A percentile compares a stretch with the other conserved stretches of the same genome.
phyloP scores from a whole-genome alignment of 2,329 filamentous ascomycete species.

The Xylariaceae sp. region DNA sequence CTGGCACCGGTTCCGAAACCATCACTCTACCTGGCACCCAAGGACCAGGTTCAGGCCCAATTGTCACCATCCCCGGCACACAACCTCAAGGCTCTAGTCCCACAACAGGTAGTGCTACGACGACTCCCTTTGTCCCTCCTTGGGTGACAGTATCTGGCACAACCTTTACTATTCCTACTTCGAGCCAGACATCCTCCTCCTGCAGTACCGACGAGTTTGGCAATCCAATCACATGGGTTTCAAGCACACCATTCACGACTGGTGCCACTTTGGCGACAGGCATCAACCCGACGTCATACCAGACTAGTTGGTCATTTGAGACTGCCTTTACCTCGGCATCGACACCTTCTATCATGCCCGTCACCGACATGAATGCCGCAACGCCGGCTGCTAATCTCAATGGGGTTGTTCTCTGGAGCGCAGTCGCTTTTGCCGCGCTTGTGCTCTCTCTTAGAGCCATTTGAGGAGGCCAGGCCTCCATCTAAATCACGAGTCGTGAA shows the following conservation, averaged over 20 bases:
- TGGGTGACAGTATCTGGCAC: slow-evolving; percentile 12
- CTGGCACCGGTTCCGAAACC: background rate
- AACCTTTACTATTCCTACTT: background rate
- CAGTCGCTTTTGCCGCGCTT: slow-evolving; percentile 3
- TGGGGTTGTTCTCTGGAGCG: slow-evolving; percentile 7
- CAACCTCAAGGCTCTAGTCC: background rate
- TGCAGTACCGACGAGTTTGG: slow-evolving; percentile 17
- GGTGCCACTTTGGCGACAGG: slow-evolving; percentile 13
- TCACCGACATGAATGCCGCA: slow-evolving; percentile 9
- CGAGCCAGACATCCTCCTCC: slow-evolving; percentile 7
- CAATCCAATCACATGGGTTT: slow-evolving; percentile 10
- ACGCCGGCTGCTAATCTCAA: slow-evolving; percentile 3
- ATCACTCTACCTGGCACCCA: slow-evolving; percentile 8
- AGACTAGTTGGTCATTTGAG: slow-evolving; percentile 12
- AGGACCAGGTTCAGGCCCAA: slow-evolving; percentile 5
- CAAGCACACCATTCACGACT: slow-evolving; percentile 6
- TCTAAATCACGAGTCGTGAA: background rate
- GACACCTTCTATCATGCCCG: slow-evolving; percentile 6
- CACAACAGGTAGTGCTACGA: background rate
- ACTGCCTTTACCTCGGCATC: slow-evolving; percentile 2
- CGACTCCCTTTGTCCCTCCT: slow-evolving; percentile 1
- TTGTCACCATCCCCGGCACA: background rate
- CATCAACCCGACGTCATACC: slow-evolving; percentile 7
- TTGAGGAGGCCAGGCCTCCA: background rate
- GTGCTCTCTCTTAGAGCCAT: too few species aligned